Evolutionary conservation across 352 stramenopile species (phyloP).

Genomic region (Peronosclerospora sorghi): DNA sequence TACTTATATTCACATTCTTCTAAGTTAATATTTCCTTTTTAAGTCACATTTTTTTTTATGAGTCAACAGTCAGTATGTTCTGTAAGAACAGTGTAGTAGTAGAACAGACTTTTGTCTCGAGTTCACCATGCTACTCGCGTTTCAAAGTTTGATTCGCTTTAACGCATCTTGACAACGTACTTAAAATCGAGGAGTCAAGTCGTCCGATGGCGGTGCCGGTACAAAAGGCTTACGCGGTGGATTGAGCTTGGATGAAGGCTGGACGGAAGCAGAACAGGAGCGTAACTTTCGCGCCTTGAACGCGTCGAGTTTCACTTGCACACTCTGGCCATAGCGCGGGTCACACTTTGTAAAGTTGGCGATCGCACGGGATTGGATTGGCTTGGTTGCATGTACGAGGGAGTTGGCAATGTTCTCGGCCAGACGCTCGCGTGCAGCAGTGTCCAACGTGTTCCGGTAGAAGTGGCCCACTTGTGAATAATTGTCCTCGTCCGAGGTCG

Average conservation of each 20-base stretch:
- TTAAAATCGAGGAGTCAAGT: constrained; percentile 43
- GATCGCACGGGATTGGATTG: constrained; percentile 32
- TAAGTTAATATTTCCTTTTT: too few relatives aligned
- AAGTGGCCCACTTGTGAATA: constrained; percentile 56
- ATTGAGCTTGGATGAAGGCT: constrained; percentile 35
- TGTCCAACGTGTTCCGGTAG: constrained; percentile 53
- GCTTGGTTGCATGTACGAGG: constrained; percentile 32
- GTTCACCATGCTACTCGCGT: too few relatives aligned
- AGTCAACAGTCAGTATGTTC: too few relatives aligned
- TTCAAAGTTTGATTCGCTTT: not conserved
- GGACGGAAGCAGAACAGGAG: constrained; percentile 1
- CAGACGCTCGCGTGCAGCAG: constrained; percentile 42
- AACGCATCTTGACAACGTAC: not conserved
- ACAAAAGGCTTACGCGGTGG: constrained; percentile 47
- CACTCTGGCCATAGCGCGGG: constrained; percentile 69
- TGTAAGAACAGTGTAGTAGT: too few relatives aligned
- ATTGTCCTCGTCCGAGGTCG: constrained; percentile 69
- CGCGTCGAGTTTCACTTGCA: constrained; percentile 62
- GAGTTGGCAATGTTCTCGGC: constrained; percentile 66
- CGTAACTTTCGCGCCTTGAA: constrained; percentile 18
- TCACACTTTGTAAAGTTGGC: constrained; percentile 84
- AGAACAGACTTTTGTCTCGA: too few relatives aligned
- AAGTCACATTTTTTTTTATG: too few relatives aligned
- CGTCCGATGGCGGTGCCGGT: constrained; percentile 36
- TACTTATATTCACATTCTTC: too few relatives aligned